Conservation (phyloP, 2,329 filamentous ascomycete species). For the Gnomoniopsis smithogilvyi region DNA sequence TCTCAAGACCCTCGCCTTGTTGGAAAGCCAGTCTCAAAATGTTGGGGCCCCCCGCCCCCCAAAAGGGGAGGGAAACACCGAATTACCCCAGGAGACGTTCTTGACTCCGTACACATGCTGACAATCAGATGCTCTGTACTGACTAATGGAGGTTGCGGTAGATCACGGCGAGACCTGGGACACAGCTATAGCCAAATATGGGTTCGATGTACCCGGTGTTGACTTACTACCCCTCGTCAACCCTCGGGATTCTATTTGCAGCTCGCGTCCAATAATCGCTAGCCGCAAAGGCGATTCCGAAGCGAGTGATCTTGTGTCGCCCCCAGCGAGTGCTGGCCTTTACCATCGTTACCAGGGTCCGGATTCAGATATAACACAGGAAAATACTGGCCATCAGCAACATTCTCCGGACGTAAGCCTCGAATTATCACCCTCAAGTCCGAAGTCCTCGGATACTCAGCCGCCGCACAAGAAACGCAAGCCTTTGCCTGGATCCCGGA, state of each 20-base stretch:
- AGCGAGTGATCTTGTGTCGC: conserved; percentile 1
- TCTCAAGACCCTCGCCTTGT: no score
- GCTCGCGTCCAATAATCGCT: background rate
- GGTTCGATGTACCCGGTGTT: conserved; percentile 17
- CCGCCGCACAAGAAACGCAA: conserved; percentile 52
- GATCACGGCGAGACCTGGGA: background rate
- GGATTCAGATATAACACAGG: conserved; percentile 48
- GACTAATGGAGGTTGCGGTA: no score
- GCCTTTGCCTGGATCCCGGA: conserved; percentile 44
- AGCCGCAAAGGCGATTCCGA: conserved; percentile 21
- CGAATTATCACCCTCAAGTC: background rate
- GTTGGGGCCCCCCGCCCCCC: no score
- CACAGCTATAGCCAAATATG: conserved; percentile 10
- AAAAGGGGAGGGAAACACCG: no score
- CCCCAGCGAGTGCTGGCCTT: conserved; percentile 28
- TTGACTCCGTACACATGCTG: no score
- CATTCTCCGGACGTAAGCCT: conserved; percentile 6
- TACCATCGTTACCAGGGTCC: conserved; percentile 49
- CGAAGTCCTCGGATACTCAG: conserved; percentile 30
- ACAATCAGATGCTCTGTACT: no score
- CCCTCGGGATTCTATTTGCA: background rate
- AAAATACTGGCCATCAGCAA: conserved; percentile 29
- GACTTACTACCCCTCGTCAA: background rate
- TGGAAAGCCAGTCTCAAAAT: no score
- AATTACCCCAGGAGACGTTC: no score